Base-by-base conservation (phyloP, 306 rosid genomes). In the Prinsepia uniflora region DNA sequence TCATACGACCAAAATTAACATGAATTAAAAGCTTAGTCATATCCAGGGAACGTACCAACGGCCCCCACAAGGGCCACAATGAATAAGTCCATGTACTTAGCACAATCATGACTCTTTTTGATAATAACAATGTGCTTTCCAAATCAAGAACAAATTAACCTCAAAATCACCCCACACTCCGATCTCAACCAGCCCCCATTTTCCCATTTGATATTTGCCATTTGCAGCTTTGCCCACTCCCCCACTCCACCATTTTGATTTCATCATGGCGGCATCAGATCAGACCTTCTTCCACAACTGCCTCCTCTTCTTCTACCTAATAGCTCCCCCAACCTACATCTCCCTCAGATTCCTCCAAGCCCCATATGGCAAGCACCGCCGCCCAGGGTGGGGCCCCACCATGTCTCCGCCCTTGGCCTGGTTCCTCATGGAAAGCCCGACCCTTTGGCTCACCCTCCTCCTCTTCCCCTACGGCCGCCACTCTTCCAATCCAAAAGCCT, bases 391-490 rank as follows among this genome's bases (percentile, higher is more conserved):
- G 96, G 98, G 96, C 36, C 97, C 97, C 9, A 81, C 80, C 19
- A 74, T 94, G 5, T 55, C 95, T 2, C 75, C 95, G 0, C 88
- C 95, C 0, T 30, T 90, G 8, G 96, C 99, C 13, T 94, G 97
- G 97, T 79, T 91, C 43, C 84, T 91, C 10, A 94, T 94, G 99
- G 96, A 94, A 64, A 86, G 89, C 68, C 97, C 96, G 5, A 83
- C 97, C 0, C 81, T 88, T 2, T 88, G 91, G 90, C 82, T 93
- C 60, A 87, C 96, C 69, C 80, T 90, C 42, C 59, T 84, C 65
- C 82, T 93, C 79, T 85, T 93, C 41, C 96, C 96, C 14, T 59
- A 10, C 2, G 92, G 97, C 55, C 49, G 6, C 8, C 79, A 87
- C 75, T 74, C 82, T 41, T 76, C 89, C 41, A 67, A 94, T 44